Evolutionary conservation across 2,329 filamentous ascomycete species (phyloP), one percentile per base, ranked within the genome.

Genomic region (Aspergillus sergii): DNA sequence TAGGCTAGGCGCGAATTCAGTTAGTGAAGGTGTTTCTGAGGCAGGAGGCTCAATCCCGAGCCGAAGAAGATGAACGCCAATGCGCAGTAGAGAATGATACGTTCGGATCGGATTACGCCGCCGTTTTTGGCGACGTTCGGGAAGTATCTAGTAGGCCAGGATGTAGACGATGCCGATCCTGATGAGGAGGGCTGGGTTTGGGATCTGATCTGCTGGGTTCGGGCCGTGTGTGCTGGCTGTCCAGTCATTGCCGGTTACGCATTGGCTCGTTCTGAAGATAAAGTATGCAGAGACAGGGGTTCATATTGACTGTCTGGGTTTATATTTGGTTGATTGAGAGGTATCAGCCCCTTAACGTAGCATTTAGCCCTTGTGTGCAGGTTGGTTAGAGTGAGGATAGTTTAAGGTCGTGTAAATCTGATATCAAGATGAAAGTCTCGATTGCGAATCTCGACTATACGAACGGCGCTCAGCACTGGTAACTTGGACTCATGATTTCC

Each of bases 31-130:
- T 92, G 79, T 68, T 91, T 86, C 39, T 83, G 80, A 0, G 86
- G 87, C 9, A 88, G 83, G 21, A 92, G 85, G 58, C 90, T 90
- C 69, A 91, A 83, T 4, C 90, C 90, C 60, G 89, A 91, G 67
- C 91, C 83, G 61, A 92, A 80, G 75, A 92, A 92, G 69, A 92
- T 90, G 69, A 91, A 77, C 21, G 84, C 86, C 34, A 92, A 88
- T 23, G 85, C 87, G 36, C 89, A 88, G 73, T 92, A 92, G 34
- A 91, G 82, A 59, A 91, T 78, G 10, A 81, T 76, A 16, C 79
- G 78, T 59, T 80, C 75, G 5, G 78, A 75, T 19, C 72, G 72
- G 64, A 80, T 79, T 16, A 72, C 69, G 36, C 78, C 78, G 48
- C 78, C 81, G 55, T 82, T 76, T 69, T 85, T 86, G 54, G 77